These are phyloP conservation scores for Rhizopus delemar DNA, from an alignment of 371 early-diverging fungal species.

Conservation along the genomic window DNA sequence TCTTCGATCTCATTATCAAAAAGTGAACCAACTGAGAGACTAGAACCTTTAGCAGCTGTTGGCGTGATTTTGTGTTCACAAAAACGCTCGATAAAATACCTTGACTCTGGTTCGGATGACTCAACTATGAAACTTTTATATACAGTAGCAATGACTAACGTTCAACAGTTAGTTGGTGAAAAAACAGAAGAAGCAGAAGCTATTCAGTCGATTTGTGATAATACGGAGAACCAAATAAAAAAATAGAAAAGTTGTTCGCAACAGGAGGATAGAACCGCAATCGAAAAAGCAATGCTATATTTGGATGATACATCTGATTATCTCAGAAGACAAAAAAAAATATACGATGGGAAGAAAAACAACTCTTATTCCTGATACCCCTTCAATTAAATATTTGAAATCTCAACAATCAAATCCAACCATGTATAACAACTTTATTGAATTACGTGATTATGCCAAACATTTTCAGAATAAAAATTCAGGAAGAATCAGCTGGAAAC, in stretches of 20 bases:
- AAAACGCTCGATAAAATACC: constrained; percentile 4
- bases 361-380: constrained; percentile 2
- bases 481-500: background rate
- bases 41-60: constrained; percentile 5
- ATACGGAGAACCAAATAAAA: too few species aligned
- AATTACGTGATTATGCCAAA: constrained; percentile 9
- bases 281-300: too few species aligned
- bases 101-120: background rate
- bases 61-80: constrained; percentile 8
- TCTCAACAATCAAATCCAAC: constrained; percentile 6
- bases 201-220: too few species aligned
- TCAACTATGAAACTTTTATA: constrained; percentile 8
- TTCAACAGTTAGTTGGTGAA: too few species aligned
- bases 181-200: too few species aligned
- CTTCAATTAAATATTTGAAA: constrained; percentile 5
- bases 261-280: too few species aligned
- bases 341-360: background rate
- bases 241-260: too few species aligned
- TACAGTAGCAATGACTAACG: background rate
- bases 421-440: background rate
- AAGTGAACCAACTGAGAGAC: background rate
- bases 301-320: too few species aligned
- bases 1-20: constrained; percentile 3
- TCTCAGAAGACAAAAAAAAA: too few species aligned
- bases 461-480: background rate